A percentile compares a stretch with the other conserved stretches of the same genome.
Evolutionary conservation across 192 early-diverging fungal species (phyloP).

Genomic region (Coemansia sp.): DNA sequence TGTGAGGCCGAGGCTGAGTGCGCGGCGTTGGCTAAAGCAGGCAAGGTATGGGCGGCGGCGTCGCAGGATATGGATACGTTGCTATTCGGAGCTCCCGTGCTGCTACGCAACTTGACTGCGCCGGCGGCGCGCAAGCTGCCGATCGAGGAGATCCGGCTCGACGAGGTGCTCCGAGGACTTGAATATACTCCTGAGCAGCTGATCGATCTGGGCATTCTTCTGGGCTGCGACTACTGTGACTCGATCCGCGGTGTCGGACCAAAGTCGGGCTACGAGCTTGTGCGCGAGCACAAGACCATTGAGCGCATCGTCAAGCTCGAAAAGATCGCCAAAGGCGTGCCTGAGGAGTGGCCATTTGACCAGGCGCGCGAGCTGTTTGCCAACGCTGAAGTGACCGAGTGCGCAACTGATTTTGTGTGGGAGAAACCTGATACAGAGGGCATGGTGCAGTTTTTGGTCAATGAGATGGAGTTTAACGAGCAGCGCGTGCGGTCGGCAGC

Average conservation of each 20-base stretch:
- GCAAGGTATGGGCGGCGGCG: constrained; percentile 92
- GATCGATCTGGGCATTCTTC: constrained; percentile 94
- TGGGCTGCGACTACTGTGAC: constrained; percentile 98
- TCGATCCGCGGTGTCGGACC: constrained; percentile 93
- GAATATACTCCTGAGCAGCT: constrained; percentile 77
- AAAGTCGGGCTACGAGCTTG: constrained; percentile 73
- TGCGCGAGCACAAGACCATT: constrained; percentile 79
- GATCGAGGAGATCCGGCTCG: constrained; percentile 82
- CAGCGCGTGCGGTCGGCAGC: constrained; percentile 81
- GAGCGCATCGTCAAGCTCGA: constrained; percentile 79
- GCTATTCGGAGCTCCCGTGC: constrained; percentile 85
- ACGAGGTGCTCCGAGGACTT: constrained; percentile 79
- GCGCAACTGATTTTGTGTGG: constrained; percentile 64
- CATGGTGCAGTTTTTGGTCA: constrained; percentile 81
- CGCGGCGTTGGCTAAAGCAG: constrained; percentile 82
- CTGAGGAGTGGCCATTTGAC: constrained; percentile 86
- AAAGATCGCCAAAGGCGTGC: constrained; percentile 74
- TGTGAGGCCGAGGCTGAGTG: constrained; percentile 99
- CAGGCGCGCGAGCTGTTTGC: constrained; percentile 87
- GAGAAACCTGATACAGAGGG: constrained; percentile 74
- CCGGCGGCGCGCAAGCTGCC: constrained; percentile 87
- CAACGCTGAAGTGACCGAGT: constrained; percentile 74
- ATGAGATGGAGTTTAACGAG: constrained; percentile 96
- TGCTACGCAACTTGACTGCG: constrained; percentile 91
- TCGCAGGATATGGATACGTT: constrained; percentile 99